Conservation (phyloP, 2,329 filamentous ascomycete genomes). For the Pleoardoris graminearum region DNA sequence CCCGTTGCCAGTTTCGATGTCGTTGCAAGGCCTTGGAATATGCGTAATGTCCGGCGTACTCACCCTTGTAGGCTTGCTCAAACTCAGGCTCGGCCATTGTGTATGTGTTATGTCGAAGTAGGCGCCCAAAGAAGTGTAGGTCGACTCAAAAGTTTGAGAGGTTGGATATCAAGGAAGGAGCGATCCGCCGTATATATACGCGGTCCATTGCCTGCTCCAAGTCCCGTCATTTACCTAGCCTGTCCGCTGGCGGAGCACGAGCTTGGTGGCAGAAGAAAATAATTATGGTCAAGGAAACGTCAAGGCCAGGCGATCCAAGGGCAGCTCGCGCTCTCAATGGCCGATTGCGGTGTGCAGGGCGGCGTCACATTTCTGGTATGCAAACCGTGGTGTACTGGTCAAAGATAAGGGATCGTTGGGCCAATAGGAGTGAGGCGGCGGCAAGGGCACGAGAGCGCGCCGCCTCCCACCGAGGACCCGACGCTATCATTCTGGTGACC, state of each 20-base stretch:
- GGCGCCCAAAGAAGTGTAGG: not conserved
- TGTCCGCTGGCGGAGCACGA: slow-evolving; percentile 23
- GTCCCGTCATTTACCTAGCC: slow-evolving; percentile 1
- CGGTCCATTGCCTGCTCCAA: slow-evolving; percentile 13
- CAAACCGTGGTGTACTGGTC: slow-evolving; percentile 39
- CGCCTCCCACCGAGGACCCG: slow-evolving; percentile 24
- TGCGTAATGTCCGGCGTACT: no score
- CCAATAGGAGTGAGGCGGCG: slow-evolving; percentile 36
- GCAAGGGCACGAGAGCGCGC: slow-evolving; percentile 27
- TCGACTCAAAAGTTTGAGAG: not conserved
- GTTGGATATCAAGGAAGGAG: slow-evolving; percentile 10
- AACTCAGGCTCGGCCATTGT: slow-evolving; percentile 95
- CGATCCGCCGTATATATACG: slow-evolving; percentile 35
- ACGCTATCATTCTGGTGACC: slow-evolving; percentile 29
- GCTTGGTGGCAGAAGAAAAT: slow-evolving; percentile 21
- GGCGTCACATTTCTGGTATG: slow-evolving; percentile 29
- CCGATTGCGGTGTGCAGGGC: slow-evolving; percentile 23
- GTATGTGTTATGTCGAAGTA: slow-evolving; percentile 4
- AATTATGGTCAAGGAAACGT: slow-evolving; percentile 55
- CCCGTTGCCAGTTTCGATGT: no score
- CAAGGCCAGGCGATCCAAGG: slow-evolving; percentile 87
- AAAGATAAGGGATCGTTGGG: slow-evolving; percentile 37
- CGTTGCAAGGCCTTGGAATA: no score
- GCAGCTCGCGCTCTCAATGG: slow-evolving; percentile 54
- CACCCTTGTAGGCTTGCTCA: slow-evolving; percentile 96